Base-by-base conservation (phyloP, 2,329 filamentous ascomycete species). In the Phyllosticta capitalensis region DNA sequence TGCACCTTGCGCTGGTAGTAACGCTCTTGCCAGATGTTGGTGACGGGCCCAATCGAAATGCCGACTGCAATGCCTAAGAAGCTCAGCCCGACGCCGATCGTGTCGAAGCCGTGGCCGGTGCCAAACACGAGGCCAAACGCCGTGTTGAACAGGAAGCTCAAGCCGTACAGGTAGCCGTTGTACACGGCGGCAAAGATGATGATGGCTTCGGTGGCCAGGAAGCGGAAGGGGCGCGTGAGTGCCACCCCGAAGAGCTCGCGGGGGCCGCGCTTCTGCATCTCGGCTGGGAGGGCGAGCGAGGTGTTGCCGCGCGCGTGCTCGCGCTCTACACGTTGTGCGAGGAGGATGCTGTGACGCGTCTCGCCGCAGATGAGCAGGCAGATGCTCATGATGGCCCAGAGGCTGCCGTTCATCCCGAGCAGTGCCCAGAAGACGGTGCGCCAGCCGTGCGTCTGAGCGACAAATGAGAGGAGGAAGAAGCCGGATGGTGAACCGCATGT, bases 71-170 rank as follows among this genome's bases (percentile, higher is more conserved):
- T 72, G 0, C 73, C 73, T 0, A 74, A 64, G 55, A 78, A 78
- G 5, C 66, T 72, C 5, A 77, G 67, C 0, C 75, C 75, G 30
- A 76, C 69, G 1, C 71, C 71, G 4, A 74, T 67, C 1, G 67
- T 73, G 60, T 69, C 65, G 45, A 76, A 76, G 0, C 74, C 75
- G 57, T 75, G 75, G 1, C 78, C 77, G 17, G 67, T 64, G 1
- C 77, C 76, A 59, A 80, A 81, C 0, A 80, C 78, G 20, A 80
- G 70, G 20, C 73, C 69, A 59, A 80, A 80, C 0, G 76, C 77
- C 3, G 73, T 75, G 59, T 79, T 79, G 68, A 79, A 79, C 0
- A 79, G 68, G 58, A 80, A 81, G 1, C 75, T 77, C 9, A 79
- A 61, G 1, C 78, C 78, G 55, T 79, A 79, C 2, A 79, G 67